Evolutionary conservation across 2,329 filamentous ascomycete species (phyloP).

Genomic region (Cyanodermella asteris): DNA sequence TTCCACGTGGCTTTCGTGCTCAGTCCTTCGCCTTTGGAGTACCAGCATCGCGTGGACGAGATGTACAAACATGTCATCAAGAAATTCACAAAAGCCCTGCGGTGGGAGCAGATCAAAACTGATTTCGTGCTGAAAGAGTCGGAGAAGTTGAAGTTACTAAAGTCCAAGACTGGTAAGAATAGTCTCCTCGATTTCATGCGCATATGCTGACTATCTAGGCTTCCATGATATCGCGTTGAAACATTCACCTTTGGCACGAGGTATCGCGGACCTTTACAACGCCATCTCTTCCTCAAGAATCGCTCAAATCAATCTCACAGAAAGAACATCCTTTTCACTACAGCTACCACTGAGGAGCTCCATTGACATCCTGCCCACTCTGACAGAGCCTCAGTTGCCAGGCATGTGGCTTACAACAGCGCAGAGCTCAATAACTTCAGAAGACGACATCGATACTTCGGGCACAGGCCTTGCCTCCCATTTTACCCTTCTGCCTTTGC

Average conservation of each 20-base stretch:
- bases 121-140: constrained; percentile 55
- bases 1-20: constrained; percentile 93
- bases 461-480: constrained; percentile 53
- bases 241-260: constrained; percentile 58
- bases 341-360: constrained; percentile 43
- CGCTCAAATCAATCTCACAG: constrained; percentile 58
- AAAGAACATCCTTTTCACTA: constrained; percentile 35
- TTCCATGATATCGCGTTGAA: too few species aligned
- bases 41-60: constrained; percentile 48
- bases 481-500: constrained; percentile 65
- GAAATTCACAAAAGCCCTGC: constrained; percentile 78
- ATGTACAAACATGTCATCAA: constrained; percentile 80
- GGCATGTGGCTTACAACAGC: constrained; percentile 77
- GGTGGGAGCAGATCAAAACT: constrained; percentile 73
- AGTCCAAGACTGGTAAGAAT: too few species aligned
- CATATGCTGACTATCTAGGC: too few species aligned
- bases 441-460: constrained; percentile 39
- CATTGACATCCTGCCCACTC: constrained; percentile 48
- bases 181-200: too few species aligned
- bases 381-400: constrained; percentile 45
- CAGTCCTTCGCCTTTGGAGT: constrained; percentile 56
- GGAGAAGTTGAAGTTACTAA: too few species aligned
- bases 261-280: constrained; percentile 61
- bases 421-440: constrained; percentile 51
- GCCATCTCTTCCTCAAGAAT: constrained; percentile 70